phyloP scores from a whole-genome alignment of 768 basidiomycete species.

The Mycena vulgaris region DNA sequence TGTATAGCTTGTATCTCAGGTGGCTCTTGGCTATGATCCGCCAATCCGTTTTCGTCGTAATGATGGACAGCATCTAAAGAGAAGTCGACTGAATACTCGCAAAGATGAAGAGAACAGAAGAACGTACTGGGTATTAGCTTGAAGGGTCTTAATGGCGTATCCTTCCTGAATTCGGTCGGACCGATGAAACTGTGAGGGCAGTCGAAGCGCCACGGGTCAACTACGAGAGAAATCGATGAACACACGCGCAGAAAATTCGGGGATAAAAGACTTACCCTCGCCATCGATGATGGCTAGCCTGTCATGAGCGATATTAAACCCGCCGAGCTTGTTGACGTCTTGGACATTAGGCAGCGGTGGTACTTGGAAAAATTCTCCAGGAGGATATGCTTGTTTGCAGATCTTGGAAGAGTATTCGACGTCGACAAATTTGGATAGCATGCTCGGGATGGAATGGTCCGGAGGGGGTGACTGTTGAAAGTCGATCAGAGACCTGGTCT shows the following conservation, averaged over 20 bases:
- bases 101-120: conserved; percentile 16
- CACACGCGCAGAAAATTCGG: conserved; percentile 5
- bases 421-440: conserved; percentile 74
- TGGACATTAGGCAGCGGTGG: conserved; percentile 28
- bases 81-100: conserved; percentile 20
- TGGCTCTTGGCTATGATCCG: conserved; percentile 30
- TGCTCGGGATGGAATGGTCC: conserved; percentile 58
- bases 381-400: conserved; percentile 32
- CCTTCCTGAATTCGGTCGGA: conserved; percentile 25
- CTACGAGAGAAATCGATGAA: conserved; percentile 14
- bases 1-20: conserved; percentile 33
- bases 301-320: conserved; percentile 33
- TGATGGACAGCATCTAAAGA: conserved; percentile 31
- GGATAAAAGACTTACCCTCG: conserved; percentile 25
- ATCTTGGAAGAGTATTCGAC: conserved; percentile 50
- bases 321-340: conserved; percentile 32
- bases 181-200: conserved; percentile 31
- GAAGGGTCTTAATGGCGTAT: conserved; percentile 26
- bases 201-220: conserved; percentile 34
- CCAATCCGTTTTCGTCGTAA: conserved; percentile 34
- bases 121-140: conserved; percentile 29
- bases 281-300: conserved; percentile 33
- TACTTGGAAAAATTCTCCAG: conserved; percentile 29
- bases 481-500: conserved; percentile 15
- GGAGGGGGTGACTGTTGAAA: conserved; percentile 8